A percentile compares a stretch with the other conserved stretches of the same genome.
These are phyloP conservation scores for Ulota crispa DNA, from an alignment of 225 moss, liverwort and hornwort species.

Conservation along the genomic window DNA sequence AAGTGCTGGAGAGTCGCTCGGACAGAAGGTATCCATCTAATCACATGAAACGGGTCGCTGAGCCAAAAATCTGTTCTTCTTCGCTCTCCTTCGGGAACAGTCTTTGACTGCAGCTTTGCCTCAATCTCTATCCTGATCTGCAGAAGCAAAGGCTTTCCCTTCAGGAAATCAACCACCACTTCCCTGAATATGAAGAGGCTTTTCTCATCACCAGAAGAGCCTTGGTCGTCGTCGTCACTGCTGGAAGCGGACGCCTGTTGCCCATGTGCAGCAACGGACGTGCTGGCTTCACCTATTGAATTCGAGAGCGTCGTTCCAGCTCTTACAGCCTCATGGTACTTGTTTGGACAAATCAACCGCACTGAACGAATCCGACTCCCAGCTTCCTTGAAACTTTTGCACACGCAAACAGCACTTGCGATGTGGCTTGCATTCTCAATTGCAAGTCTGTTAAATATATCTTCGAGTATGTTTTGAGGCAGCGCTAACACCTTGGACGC, in stretches of 20 bases:
- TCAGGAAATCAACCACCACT: slow-evolving; percentile 35
- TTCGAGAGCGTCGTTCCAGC: slow-evolving; percentile 21
- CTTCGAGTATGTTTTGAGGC: slow-evolving; percentile 31
- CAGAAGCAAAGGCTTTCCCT: slow-evolving; percentile 29
- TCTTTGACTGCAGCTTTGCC: slow-evolving; percentile 42
- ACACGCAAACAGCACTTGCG: slow-evolving; percentile 36
- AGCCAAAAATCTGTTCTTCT: slow-evolving; percentile 50
- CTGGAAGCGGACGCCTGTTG: not conserved
- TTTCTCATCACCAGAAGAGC: slow-evolving; percentile 31
- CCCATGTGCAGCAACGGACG: slow-evolving; percentile 17
- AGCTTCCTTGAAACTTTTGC: slow-evolving; percentile 44
- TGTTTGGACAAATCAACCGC: slow-evolving; percentile 39
- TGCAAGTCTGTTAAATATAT: slow-evolving; percentile 42
- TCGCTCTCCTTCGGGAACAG: slow-evolving; percentile 41
- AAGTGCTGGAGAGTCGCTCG: slow-evolving; percentile 43
- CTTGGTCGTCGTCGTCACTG: slow-evolving; percentile 27
- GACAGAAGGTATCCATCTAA: slow-evolving; percentile 47
- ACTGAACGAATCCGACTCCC: slow-evolving; percentile 29
- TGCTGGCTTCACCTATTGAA: slow-evolving; percentile 28
- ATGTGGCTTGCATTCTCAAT: slow-evolving; percentile 38
- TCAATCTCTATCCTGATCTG: slow-evolving; percentile 60
- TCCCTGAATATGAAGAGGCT: slow-evolving; percentile 36
- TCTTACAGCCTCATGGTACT: slow-evolving; percentile 42
- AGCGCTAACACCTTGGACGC: slow-evolving; percentile 26
- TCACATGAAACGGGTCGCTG: slow-evolving; percentile 47